Base-by-base conservation (phyloP, 2,329 filamentous ascomycete species). In the Fusarium nygamai region DNA sequence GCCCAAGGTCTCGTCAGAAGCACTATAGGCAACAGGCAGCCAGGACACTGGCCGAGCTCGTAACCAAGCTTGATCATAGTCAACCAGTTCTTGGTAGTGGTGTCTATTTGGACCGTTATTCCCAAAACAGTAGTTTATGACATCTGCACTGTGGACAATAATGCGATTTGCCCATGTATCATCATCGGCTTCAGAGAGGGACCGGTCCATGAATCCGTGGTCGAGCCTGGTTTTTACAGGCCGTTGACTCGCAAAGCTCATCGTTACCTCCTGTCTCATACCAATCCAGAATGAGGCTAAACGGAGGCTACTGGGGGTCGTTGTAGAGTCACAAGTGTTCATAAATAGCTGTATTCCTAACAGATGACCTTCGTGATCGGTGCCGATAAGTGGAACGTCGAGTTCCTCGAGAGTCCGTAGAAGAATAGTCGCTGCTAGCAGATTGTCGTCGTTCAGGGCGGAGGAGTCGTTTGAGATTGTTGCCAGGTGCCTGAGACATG, bases 71-170 rank as follows among this genome's bases (percentile, higher is more conserved):
- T 82, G 78, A 58, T 85, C 84, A 64, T 86, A 87, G 11, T 83
- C 79, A 17, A 85, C 80, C 19, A 91, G 80, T 31, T 84, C 81
- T 12, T 78, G 81, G 83, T 88, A 90, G 27, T 80, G 74, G 6
- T 70, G 65, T 41, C 77, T 69, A 67, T 69, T 48, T 59, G 80
- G 70, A 65, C 82, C 71, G 76, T 78, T 72, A 29, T 85, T 81
- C 5, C 86, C 85, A 73, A 91, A 92, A 77, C 90, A 92, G 74
- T 87, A 91, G 69, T 91, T 89, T 22, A 92, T 81, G 3, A 92
- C 88, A 69, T 91, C 89, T n/a, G 89, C 89, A 61, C 89, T 90
- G 74, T 90, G 88, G 7, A 90, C 85, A 0, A 92, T 86, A 22
- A 90, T 88, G 22, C 89, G 85, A 78, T 92, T 91, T 5, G 89